Conservation (phyloP, 2,329 filamentous ascomycete species). For the Cladosporium sphaerospermum region DNA sequence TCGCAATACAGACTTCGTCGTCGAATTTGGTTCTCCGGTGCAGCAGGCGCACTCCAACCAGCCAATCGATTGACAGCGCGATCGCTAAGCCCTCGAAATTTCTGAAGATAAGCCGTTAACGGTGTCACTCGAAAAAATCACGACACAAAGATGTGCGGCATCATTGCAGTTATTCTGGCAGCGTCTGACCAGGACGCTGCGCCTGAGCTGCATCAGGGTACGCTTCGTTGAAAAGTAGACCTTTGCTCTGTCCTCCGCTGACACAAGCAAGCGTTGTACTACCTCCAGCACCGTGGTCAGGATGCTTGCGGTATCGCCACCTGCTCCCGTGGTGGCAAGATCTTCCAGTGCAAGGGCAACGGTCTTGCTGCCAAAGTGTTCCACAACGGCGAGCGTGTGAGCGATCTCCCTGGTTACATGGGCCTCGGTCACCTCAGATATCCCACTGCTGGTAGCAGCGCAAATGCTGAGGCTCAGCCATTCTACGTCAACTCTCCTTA, state of each 20-base stretch:
- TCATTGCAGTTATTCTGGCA: constrained; percentile 44
- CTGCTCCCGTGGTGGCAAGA: constrained; percentile 66
- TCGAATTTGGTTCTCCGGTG: constrained; percentile 11
- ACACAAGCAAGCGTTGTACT: constrained; percentile 27
- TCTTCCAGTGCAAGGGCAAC: constrained; percentile 86
- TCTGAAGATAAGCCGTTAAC: too few relatives aligned
- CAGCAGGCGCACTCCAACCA: background rate
- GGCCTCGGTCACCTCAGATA: constrained; percentile 82
- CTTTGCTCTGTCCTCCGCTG: constrained; percentile 33
- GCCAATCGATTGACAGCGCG: too few relatives aligned
- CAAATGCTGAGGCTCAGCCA: constrained; percentile 80
- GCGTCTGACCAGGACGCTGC: constrained; percentile 35
- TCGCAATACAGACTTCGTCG: constrained; percentile 36
- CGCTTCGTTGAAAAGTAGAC: background rate
- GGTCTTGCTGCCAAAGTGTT: constrained; percentile 84
- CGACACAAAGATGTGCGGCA: constrained; percentile 42
- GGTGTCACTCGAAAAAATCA: background rate
- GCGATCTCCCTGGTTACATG: constrained; percentile 77
- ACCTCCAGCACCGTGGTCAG: constrained; percentile 61
- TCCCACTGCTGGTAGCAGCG: constrained; percentile 78
- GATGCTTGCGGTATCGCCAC: constrained; percentile 83
- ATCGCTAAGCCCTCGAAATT: too few relatives aligned
- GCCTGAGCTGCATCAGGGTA: constrained; percentile 31
- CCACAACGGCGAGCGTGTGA: constrained; percentile 66
- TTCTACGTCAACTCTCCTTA: constrained; percentile 87